Evolutionary conservation across 495 filamentous ascomycete species (phyloP).

Genomic region (Xylaria acuta): DNA sequence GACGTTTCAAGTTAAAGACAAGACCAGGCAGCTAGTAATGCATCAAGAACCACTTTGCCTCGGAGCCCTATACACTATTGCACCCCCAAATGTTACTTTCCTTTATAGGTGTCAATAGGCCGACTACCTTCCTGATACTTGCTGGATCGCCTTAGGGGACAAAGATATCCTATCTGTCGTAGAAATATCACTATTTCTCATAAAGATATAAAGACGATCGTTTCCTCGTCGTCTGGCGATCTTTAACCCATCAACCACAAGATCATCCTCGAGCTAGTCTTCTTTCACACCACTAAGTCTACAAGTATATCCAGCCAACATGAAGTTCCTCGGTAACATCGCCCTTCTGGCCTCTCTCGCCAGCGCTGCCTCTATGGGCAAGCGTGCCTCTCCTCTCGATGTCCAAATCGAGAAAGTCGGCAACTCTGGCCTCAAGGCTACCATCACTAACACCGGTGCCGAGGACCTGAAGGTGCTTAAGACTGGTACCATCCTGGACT

Average conservation of each 20-base stretch:
- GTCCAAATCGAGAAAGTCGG: conserved; percentile 60
- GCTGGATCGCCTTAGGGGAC: neutral
- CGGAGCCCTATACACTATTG: conserved; percentile 3
- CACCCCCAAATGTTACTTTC: conserved; percentile 26
- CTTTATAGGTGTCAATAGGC: conserved; percentile 23
- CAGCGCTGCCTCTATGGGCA: conserved; percentile 49
- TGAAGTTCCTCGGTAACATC: conserved; percentile 47
- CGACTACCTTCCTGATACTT: conserved; percentile 28
- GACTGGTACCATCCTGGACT: conserved; percentile 67
- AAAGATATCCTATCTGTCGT: conserved; percentile 23
- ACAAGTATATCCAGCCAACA: conserved; percentile 31
- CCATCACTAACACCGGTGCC: conserved; percentile 65
- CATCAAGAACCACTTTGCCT: conserved; percentile 9
- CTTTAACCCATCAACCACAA: conserved; percentile 25
- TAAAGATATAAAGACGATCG: conserved; percentile 24
- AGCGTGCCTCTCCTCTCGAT: conserved; percentile 52
- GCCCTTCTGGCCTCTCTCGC: conserved; percentile 54
- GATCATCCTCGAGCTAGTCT: conserved; percentile 13
- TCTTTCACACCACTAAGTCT: neutral
- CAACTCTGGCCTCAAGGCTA: conserved; percentile 65
- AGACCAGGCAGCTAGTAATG: conserved; percentile 11
- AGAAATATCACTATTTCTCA: neutral
- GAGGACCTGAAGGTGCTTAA: conserved; percentile 64
- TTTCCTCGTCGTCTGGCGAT: conserved; percentile 18
- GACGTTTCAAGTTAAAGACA: conserved; percentile 10